phyloP scores from a whole-genome alignment of 306 rosid genomes.

The Malus orientalis region DNA sequence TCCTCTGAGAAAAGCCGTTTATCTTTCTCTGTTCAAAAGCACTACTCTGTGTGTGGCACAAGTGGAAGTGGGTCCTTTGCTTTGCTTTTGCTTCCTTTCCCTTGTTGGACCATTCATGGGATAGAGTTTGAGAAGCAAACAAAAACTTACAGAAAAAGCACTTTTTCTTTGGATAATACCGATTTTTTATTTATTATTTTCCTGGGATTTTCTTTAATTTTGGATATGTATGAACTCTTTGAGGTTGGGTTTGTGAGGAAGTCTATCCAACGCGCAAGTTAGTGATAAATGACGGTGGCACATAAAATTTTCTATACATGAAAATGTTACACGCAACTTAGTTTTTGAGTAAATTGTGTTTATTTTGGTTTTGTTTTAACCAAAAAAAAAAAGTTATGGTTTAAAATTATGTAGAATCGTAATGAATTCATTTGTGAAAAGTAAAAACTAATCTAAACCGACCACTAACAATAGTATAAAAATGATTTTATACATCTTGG shows the following conservation, averaged over 20 bases:
- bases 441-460: not conserved
- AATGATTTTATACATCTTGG: too few relatives aligned
- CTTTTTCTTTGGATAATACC: constrained; percentile 44
- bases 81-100: constrained; percentile 8
- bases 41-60: constrained; percentile 3
- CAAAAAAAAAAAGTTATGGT: too few relatives aligned
- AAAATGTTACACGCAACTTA: too few relatives aligned
- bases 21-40: constrained; percentile 10
- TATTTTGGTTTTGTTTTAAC: too few relatives aligned
- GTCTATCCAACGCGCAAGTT: not conserved
- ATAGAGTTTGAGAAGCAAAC: constrained; percentile 35
- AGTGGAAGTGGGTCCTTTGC: constrained; percentile 30
- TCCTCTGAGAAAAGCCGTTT: constrained; percentile 12
- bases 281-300: too few relatives aligned
- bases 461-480: not conserved
- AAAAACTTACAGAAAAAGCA: constrained; percentile 39
- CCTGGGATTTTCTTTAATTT: not conserved
- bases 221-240: too few relatives aligned
- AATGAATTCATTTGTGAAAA: not conserved
- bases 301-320: too few relatives aligned
- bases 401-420: too few relatives aligned
- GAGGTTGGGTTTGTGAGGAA: not conserved
- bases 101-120: constrained; percentile 1
- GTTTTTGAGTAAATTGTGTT: not conserved
- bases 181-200: constrained; percentile 1